Evolutionary conservation across 495 filamentous ascomycete species (phyloP).

Genomic region (Xylaria bambusicola): DNA sequence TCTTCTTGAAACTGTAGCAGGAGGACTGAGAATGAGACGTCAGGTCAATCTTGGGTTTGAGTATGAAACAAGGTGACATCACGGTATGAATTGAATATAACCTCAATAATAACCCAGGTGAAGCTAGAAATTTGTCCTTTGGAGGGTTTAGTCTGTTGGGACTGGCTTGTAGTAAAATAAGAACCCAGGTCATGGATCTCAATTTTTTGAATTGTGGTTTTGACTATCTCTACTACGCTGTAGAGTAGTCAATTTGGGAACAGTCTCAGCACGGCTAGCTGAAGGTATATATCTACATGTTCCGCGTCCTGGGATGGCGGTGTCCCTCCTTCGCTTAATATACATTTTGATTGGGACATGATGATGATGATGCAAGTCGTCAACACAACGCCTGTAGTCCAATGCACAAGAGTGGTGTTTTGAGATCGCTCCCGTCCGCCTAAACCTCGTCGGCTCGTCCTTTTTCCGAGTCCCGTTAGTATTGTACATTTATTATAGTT

Average conservation of each 20-base stretch:
- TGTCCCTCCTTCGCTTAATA: conserved; percentile 34
- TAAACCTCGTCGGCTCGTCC: conserved; percentile 19
- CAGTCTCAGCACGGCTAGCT: background rate
- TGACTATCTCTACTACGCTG: too few species aligned
- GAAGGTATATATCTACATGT: conserved; percentile 26
- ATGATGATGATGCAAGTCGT: conserved; percentile 21
- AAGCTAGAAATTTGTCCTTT: too few species aligned
- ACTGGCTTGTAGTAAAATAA: too few species aligned
- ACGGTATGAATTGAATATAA: too few species aligned
- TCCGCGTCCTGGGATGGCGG: conserved; percentile 16
- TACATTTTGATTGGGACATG: conserved; percentile 25
- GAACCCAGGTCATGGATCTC: background rate
- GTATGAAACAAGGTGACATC: too few species aligned
- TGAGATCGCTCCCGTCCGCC: conserved; percentile 21
- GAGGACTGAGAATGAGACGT: too few species aligned
- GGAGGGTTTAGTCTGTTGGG: too few species aligned
- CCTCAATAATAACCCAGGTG: too few species aligned
- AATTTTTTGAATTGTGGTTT: too few species aligned
- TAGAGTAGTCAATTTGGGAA: conserved; percentile 14
- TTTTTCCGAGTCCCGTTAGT: conserved; percentile 21
- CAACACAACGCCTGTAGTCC: conserved; percentile 30
- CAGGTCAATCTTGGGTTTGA: too few species aligned
- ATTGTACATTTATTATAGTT: conserved; percentile 33
- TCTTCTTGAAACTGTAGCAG: too few species aligned
- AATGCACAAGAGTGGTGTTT: conserved; percentile 35